Evolutionary conservation across 345 rosid genomes (phyloP).

Genomic region (Aegle marmelos): DNA sequence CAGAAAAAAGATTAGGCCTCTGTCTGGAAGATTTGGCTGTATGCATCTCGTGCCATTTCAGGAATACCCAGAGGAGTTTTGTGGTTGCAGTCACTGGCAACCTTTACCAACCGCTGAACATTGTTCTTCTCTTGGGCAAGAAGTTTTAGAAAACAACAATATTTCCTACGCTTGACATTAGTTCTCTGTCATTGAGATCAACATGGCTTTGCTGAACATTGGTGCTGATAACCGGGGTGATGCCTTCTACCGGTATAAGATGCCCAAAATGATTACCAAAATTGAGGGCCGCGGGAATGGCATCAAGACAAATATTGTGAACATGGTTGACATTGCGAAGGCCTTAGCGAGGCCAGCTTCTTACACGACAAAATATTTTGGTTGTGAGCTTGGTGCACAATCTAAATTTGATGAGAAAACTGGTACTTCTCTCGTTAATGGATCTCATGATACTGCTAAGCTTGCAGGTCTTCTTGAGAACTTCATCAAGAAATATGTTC

Average conservation of each 20-base stretch:
- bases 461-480: conserved; percentile 73
- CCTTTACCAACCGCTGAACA: conserved; percentile 24
- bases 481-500: conserved; percentile 76
- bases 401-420: conserved; percentile 73
- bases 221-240: conserved; percentile 80
- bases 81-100: conserved; percentile 37
- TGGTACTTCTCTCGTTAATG: conserved; percentile 63
- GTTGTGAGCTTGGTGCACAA: conserved; percentile 78
- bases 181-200: conserved; percentile 7
- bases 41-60: conserved; percentile 38
- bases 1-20: conserved; percentile 35
- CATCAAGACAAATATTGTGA: conserved; percentile 68
- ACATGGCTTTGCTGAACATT: conserved; percentile 71
- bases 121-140: conserved; percentile 5
- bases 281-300: conserved; percentile 81
- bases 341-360: conserved; percentile 72
- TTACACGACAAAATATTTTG: conserved; percentile 71
- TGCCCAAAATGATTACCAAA: conserved; percentile 74
- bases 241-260: conserved; percentile 81
- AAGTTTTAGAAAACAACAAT: conserved; percentile 6
- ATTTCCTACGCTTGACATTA: background rate
- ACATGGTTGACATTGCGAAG: conserved; percentile 79
- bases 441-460: conserved; percentile 63
- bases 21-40: conserved; percentile 27
- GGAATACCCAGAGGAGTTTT: conserved; percentile 9